Evolutionary conservation across 2,329 filamentous ascomycete species (phyloP), one percentile per base, ranked within the genome.

Genomic region (Knufia petricola): DNA sequence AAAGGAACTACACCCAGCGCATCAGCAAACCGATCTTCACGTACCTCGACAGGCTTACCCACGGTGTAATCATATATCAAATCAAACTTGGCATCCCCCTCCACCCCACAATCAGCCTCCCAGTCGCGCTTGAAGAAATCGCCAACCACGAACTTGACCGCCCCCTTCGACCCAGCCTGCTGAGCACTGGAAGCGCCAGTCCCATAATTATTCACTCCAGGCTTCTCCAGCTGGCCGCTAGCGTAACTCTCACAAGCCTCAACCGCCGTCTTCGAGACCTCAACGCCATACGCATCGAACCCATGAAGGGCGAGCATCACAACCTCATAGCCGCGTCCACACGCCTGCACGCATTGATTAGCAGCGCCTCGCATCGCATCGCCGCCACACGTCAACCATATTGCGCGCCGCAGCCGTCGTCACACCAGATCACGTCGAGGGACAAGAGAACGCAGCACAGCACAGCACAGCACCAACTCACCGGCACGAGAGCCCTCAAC

Each of bases 121-220:
- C 80, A 83, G 1, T 69, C 73, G 48, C 80, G 70, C 4, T 69
- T 66, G 62, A 87, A 87, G 63, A 85, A 87, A 58, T 88, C 81
- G 1, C 77, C 81, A 2, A 64, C 60, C 3, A 85, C 52, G 68
- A 79, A 84, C 1, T 68, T 72, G 20, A 77, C 68, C 3, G 59
- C 60, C 0, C 83, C 84, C 13, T 20, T 38, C 1, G 32, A 30
- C 12, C 23, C 12, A 37, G 28, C 3, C 10, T 8, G n/a, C 39
- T 39, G 37, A 19, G 24, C 24, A 13, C 34, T 2, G 23, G 32
- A n/a, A n/a, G n/a, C n/a, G n/a, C n/a, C 13, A 20, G 8, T n/a
- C 2, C 52, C 53, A 32, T 60, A 59, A 43, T 42, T 20, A n/a
- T 4, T 48, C 7, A n/a, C 41, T 7, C 49, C 36, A 2, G 60